A percentile compares a stretch with the other conserved stretches of the same genome.
Conservation (phyloP, 2,329 filamentous ascomycete species). For the Fusarium miscanthi region DNA sequence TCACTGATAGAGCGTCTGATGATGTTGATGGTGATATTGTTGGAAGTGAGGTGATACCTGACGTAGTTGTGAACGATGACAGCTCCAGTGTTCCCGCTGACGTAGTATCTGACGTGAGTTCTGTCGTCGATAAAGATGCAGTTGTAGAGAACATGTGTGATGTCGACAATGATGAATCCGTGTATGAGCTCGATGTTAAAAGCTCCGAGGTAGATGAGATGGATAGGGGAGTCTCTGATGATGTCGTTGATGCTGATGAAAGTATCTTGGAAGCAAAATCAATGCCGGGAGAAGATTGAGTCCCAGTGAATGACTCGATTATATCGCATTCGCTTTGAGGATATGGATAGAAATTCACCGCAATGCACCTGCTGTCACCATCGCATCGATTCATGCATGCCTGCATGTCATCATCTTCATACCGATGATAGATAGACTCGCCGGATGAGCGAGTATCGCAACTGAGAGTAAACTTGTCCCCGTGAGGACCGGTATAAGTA, state of each 20-base stretch:
- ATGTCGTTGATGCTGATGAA: not conserved
- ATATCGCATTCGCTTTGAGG: not conserved
- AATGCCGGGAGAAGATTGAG: not conserved
- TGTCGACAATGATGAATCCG: not conserved
- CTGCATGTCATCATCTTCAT: not conserved
- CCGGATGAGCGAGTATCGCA: not conserved
- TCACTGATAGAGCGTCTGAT: accelerated
- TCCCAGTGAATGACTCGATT: not conserved
- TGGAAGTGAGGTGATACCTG: no score
- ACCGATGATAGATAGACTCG: not conserved
- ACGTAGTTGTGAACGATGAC: not conserved
- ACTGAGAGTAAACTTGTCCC: not conserved
- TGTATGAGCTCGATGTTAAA: accelerated
- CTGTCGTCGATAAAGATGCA: not conserved
- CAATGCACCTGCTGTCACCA: not conserved
- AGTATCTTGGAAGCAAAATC: not conserved
- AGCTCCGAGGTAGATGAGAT: not conserved
- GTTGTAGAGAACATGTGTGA: accelerated
- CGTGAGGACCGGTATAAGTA: not conserved
- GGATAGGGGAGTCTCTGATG: not conserved
- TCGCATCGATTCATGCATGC: not conserved
- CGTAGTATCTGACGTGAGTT: no score
- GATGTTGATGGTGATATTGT: accelerated
- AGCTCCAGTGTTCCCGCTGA: not conserved
- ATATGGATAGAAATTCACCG: not conserved